Conservation (phyloP, 169 alveolate species). For the Plasmodium gaboni region DNA sequence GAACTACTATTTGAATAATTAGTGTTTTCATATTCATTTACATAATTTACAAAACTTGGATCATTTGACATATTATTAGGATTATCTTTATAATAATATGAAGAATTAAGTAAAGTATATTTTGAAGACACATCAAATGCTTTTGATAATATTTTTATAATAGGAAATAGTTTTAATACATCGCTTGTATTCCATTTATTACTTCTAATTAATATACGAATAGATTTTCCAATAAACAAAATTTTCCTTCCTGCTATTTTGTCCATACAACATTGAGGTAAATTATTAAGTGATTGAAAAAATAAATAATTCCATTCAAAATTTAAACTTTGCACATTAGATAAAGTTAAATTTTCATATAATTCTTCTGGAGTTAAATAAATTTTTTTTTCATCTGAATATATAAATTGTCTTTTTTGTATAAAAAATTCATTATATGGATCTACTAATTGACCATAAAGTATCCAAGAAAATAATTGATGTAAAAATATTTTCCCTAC, state of each 20-base stretch:
- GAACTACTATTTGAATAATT: neutral
- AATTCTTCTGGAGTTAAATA: slow-evolving; percentile 75
- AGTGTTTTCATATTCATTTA: neutral
- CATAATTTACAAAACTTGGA: neutral
- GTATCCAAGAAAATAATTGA: slow-evolving; percentile 80
- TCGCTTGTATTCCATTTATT: slow-evolving; percentile 73
- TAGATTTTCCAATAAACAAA: slow-evolving; percentile 82
- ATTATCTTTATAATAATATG: slow-evolving; percentile 6
- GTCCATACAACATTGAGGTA: slow-evolving; percentile 75
- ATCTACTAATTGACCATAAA: slow-evolving; percentile 82
- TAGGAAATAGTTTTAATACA: slow-evolving; percentile 61
- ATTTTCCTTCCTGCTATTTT: slow-evolving; percentile 70
- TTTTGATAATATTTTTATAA: slow-evolving; percentile 69
- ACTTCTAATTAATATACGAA: slow-evolving; percentile 79
- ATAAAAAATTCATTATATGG: slow-evolving; percentile 82
- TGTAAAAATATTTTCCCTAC: slow-evolving; percentile 73
- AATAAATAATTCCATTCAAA: slow-evolving; percentile 84
- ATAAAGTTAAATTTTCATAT: slow-evolving; percentile 72
- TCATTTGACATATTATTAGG: neutral
- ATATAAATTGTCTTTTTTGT: slow-evolving; percentile 73
- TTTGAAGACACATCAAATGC: slow-evolving; percentile 50
- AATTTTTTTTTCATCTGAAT: slow-evolving; percentile 68
- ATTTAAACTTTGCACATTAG: slow-evolving; percentile 77
- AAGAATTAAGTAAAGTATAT: neutral
- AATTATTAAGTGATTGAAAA: slow-evolving; percentile 73